Evolutionary conservation across 108 stramenopile species (phyloP), one percentile per base, ranked within the genome.

Genomic region (Skeletonema marinoi): DNA sequence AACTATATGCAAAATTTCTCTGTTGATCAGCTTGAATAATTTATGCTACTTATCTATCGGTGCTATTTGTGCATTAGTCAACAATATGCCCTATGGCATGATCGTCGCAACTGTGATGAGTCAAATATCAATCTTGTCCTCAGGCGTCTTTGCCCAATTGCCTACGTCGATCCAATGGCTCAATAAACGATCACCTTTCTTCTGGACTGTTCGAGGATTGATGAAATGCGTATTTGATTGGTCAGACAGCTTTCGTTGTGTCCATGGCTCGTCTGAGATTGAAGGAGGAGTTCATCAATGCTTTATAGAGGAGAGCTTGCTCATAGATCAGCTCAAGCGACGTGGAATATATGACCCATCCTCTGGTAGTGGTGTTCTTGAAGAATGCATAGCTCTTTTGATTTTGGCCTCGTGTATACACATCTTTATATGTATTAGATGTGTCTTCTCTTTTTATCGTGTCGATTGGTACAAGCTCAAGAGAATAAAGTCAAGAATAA

Each of bases 331-430:
- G 16, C 73, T 50, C 6, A 66, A 73, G 41, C 35, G 36, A n/a
- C 62, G 77, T 30, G 76, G 76, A 36, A 71, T 77, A 17, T 38
- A 68, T 71, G 76, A 64, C 19, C 70, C 70, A 51, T 38, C 71
- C 9, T 78, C 21, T 72, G 70, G 59, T 56, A 62, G 32, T 60
- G n/a, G 54, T 56, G 19, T 56, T 9, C 9, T 25, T 25, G 54
- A 56, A 56, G 54, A 56, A 56, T 56, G 54, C 54, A 25, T 56
- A 3, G 54, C 54, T 56, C 54, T 56, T 25, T 56, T 56, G 25
- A n/a, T 56, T 56, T 25, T 56, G 19, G 9, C n/a, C 1, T 1
- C 25, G 8, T 25, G 54, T 56, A 56, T 56, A 56, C 54, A 56
- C 25, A 9, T 56, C 21, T 25, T 56, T 56, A 56, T 56, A 1